phyloP scores from a whole-genome alignment of 345 rosid species.

The Salix exigua region DNA sequence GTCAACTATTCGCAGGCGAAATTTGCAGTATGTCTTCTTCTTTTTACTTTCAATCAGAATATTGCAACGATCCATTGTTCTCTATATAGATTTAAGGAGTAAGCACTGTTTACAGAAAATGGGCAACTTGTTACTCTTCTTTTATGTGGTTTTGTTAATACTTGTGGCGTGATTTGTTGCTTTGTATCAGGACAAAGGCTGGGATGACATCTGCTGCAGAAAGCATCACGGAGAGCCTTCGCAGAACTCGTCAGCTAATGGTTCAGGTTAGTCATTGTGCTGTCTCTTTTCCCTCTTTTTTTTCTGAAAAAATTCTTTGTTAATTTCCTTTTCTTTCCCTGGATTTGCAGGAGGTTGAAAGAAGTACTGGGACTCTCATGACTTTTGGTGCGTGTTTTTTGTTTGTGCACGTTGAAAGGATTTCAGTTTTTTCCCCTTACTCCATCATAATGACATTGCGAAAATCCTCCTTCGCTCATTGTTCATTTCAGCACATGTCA shows the following conservation, averaged over 20 bases:
- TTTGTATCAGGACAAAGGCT: constrained; percentile 64
- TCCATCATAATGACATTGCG: neutral
- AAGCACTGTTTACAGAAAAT: neutral
- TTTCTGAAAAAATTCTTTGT: neutral
- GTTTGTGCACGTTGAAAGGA: neutral
- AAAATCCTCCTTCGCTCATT: neutral
- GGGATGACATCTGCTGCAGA: constrained; percentile 97
- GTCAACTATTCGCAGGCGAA: constrained; percentile 79
- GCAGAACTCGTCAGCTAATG: constrained; percentile 89
- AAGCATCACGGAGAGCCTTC: constrained; percentile 95
- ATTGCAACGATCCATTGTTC: neutral
- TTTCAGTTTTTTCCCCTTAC: neutral
- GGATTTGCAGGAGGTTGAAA: constrained; percentile 77
- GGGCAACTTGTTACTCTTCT: neutral
- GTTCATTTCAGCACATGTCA: neutral
- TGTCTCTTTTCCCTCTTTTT: neutral
- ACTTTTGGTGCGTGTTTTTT: constrained; percentile 64
- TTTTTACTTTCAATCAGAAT: neutral
- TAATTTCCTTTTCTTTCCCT: neutral
- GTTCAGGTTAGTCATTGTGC: constrained; percentile 60
- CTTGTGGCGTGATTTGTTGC: neutral
- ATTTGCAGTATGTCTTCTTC: constrained; percentile 65
- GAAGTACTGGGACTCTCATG: constrained; percentile 74
- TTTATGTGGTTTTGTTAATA: neutral
- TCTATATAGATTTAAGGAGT: neutral